Conservation (phyloP, 2,329 filamentous ascomycete species). For the Paraphaeosphaeria sporulosa region DNA sequence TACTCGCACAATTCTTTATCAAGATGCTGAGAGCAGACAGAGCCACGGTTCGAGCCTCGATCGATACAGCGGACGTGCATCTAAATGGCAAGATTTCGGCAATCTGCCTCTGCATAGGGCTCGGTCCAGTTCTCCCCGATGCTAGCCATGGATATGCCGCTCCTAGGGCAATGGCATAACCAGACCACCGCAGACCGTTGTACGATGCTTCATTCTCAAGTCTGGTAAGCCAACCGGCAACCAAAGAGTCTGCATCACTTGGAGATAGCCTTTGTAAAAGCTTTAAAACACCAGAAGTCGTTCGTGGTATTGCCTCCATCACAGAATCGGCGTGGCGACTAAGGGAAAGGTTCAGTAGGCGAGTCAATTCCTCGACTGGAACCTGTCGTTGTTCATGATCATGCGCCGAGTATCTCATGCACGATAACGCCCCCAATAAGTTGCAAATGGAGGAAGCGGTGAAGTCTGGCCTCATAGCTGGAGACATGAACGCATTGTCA, state of each 20-base stretch:
- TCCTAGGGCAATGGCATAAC: constrained; percentile 55
- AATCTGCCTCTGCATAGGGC: constrained; percentile 33
- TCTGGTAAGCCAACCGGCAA: constrained; percentile 39
- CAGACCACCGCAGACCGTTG: constrained; percentile 50
- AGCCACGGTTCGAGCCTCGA: constrained; percentile 56
- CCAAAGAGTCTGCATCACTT: constrained; percentile 22
- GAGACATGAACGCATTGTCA: constrained; percentile 49
- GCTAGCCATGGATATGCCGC: constrained; percentile 37
- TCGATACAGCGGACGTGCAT: constrained; percentile 46
- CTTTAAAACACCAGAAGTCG: constrained; percentile 30
- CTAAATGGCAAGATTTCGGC: constrained; percentile 46
- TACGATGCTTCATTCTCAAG: constrained; percentile 49
- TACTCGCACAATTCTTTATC: constrained; percentile 24
- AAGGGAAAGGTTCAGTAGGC: constrained; percentile 44
- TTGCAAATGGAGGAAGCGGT: constrained; percentile 68
- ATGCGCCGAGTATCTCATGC: constrained; percentile 21
- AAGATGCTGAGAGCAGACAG: constrained; percentile 50
- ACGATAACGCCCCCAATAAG: constrained; percentile 55
- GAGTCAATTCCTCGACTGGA: constrained; percentile 27
- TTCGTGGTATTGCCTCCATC: constrained; percentile 36
- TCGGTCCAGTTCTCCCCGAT: neutral
- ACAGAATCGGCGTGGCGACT: constrained; percentile 45
- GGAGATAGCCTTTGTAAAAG: constrained; percentile 24
- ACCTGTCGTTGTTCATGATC: constrained; percentile 16
- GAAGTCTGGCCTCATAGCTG: constrained; percentile 67